Evolutionary conservation across 495 filamentous ascomycete species (phyloP).

Genomic region (Neurospora sp.): DNA sequence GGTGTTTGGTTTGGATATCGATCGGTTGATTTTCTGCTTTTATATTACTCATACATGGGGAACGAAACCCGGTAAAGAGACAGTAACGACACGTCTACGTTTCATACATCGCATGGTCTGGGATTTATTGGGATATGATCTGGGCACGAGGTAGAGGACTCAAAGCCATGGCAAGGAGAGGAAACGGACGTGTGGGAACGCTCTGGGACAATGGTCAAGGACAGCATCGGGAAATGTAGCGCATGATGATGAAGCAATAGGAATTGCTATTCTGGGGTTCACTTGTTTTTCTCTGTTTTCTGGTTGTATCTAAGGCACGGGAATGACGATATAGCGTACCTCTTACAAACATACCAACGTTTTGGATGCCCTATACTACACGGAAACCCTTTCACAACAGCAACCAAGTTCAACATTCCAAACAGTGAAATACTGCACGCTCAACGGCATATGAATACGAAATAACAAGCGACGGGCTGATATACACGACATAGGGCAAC

Average conservation of each 20-base stretch:
- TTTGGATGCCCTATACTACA: not conserved
- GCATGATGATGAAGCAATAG: not conserved
- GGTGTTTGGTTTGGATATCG: not conserved
- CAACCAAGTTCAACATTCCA: not conserved
- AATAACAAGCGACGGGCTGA: not conserved
- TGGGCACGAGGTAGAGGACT: not conserved
- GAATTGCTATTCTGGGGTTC: not conserved
- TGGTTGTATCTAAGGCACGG: not conserved
- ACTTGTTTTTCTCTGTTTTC: not conserved
- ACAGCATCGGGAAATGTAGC: not conserved
- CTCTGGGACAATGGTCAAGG: not conserved
- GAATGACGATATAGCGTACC: not conserved
- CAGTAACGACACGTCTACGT: slow-evolving; percentile 17
- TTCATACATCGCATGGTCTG: not conserved
- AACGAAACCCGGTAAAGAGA: slow-evolving; percentile 13
- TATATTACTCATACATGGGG: slow-evolving; percentile 13
- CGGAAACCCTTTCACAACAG: not conserved
- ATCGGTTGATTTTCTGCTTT: slow-evolving; percentile 1
- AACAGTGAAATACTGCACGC: not conserved
- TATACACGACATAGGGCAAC: not conserved
- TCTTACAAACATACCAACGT: not conserved
- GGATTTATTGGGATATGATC: not conserved
- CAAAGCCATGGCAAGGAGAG: not conserved
- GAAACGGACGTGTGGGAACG: not conserved
- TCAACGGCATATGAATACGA: not conserved